Evolutionary conservation across 2,329 filamentous ascomycete species (phyloP).

Genomic region (Cladosporium sp.): DNA sequence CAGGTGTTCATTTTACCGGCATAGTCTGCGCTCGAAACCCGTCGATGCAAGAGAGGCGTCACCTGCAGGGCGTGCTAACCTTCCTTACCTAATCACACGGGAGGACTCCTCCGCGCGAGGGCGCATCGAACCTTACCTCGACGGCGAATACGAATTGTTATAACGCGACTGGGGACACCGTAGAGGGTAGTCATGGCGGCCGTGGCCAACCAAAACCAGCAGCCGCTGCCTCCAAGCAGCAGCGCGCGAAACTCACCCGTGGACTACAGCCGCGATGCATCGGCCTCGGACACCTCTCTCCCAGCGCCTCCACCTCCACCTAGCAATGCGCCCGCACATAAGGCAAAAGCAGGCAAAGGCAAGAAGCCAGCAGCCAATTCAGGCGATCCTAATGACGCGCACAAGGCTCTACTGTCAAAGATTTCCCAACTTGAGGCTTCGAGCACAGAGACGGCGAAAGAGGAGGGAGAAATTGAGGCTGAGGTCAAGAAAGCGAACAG

Average conservation of each 20-base stretch:
- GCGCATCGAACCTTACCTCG: constrained; percentile 3
- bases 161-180: constrained; percentile 4
- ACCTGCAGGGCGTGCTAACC: constrained; percentile 2
- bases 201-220: constrained; percentile 27
- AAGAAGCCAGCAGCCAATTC: constrained; percentile 52
- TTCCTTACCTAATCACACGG: not conserved
- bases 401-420: constrained; percentile 84
- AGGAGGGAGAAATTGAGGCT: constrained; percentile 92
- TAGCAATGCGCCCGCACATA: constrained; percentile 52
- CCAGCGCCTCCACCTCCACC: constrained; percentile 35
- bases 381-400: constrained; percentile 82
- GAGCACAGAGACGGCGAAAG: constrained; percentile 87
- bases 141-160: not conserved
- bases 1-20: not conserved
- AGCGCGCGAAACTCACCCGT: constrained; percentile 26
- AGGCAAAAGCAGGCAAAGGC: constrained; percentile 78
- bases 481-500: constrained; percentile 92
- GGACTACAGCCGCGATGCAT: constrained; percentile 28
- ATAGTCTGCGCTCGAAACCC: constrained; percentile 16
- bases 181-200: constrained; percentile 28
- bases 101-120: constrained; percentile 10
- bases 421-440: constrained; percentile 95
- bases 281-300: constrained; percentile 28
- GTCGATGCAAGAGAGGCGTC: constrained; percentile 31
- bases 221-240: constrained; percentile 23